phyloP scores from a whole-genome alignment of 176 grass and related monocot species.

The Zea mays region DNA sequence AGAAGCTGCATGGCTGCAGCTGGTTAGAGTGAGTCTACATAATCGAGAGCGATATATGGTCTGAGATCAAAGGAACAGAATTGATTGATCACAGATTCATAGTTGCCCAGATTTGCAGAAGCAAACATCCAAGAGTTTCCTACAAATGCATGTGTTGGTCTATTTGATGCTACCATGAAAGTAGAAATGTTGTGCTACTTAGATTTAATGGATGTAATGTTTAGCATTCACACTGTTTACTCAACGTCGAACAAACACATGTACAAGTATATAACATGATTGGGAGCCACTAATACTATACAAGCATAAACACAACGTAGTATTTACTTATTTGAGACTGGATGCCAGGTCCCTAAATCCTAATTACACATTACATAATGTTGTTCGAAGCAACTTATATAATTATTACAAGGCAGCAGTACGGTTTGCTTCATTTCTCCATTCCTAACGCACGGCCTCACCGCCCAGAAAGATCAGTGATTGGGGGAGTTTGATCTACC shows the following conservation, averaged over 20 bases:
- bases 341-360: neutral
- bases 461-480: neutral
- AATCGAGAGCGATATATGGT: neutral
- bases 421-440: neutral
- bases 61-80: neutral
- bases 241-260: slow-evolving; percentile 6
- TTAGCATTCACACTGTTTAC: neutral
- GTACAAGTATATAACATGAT: slow-evolving; percentile 1
- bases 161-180: neutral
- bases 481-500: neutral
- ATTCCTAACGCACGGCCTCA: neutral
- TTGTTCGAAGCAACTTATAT: neutral
- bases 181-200: neutral
- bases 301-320: neutral
- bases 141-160: neutral
- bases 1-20: slow-evolving; percentile 50
- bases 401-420: slow-evolving; percentile 3
- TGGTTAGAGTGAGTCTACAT: slow-evolving; percentile 41
- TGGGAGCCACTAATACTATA: neutral
- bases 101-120: neutral
- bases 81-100: neutral
- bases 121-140: neutral
- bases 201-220: neutral
- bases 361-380: slow-evolving; percentile 1
- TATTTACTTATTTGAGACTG: neutral